Percentiles rank a stretch among this genome's conserved stretches.
phyloP scores from a whole-genome alignment of 768 basidiomycete genomes.

The Xerocomellus chrysenteron region DNA sequence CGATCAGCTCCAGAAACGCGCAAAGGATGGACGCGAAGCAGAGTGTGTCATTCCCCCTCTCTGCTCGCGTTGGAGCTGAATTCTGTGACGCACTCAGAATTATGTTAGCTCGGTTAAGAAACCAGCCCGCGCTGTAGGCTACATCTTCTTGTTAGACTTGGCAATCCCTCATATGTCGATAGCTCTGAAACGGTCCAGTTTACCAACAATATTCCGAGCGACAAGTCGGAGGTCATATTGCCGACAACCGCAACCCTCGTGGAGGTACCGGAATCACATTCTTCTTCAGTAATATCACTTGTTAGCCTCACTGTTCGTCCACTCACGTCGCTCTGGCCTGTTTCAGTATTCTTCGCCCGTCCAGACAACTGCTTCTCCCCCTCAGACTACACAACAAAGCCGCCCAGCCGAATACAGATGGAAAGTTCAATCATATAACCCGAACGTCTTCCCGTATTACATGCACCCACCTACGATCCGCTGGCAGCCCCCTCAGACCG shows the following conservation, averaged over 20 bases:
- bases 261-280: constrained; percentile 26
- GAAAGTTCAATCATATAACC: not conserved
- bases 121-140: constrained; percentile 13
- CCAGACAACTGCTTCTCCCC: not conserved
- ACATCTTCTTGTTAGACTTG: not conserved
- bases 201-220: constrained; percentile 5
- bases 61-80: not conserved
- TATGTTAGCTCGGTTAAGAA: constrained; percentile 21
- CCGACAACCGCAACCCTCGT: constrained; percentile 38
- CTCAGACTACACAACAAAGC: constrained; percentile 12
- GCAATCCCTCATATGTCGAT: not conserved
- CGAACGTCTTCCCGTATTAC: constrained; percentile 5
- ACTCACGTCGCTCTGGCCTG: constrained; percentile 7
- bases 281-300: constrained; percentile 15
- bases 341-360: constrained; percentile 11
- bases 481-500: not conserved
- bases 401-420: not conserved
- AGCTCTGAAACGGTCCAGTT: constrained; percentile 19
- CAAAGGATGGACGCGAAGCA: constrained; percentile 46
- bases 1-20: constrained; percentile 35
- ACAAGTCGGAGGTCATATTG: constrained; percentile 22
- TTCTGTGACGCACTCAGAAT: constrained; percentile 14
- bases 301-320: not conserved
- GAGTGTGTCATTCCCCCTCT: constrained; percentile 33
- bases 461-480: not conserved